Evolutionary conservation across 345 rosid genomes (phyloP), one percentile per base, ranked within the genome.

Genomic region (Mangifera indica): DNA sequence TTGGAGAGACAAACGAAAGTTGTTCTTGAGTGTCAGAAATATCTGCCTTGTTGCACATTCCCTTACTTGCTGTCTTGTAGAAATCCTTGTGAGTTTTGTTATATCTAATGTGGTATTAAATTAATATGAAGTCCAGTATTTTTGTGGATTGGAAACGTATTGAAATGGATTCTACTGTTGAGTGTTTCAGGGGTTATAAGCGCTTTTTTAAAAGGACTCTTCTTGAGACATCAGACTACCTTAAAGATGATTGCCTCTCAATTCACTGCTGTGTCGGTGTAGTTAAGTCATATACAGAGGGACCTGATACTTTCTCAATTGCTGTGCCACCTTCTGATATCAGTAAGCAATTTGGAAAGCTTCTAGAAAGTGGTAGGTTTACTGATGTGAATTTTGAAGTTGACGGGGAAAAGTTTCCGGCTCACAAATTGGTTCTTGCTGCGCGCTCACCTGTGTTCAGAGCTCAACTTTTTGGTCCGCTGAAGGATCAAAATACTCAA

Each of bases 401-500:
- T 63, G 88, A 84, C 48, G 89, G 86, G n/a, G 96, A 91, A 72
- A 62, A 72, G 42, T 91, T 88, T 78, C 68, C 72, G 67, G 92
- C 92, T 65, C 96, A 91, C 80, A 91, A 84, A 60, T 66, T 90
- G 80, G 83, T 90, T 55, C 90, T 90, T 49, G 93, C 96, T 20
- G 82, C 90, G 1, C 88, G 96, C 5, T 91, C 96, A 61, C 92
- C 96, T 2, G 96, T 91, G 53, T 88, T 91, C 82, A 83, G 85
- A 77, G 96, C 96, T 40, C 96, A 91, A 77, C 87, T 91, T 69
- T 88, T 81, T 84, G 96, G 96, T 60, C 96, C 90, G 5, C 76
- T 88, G 75, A 89, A 77, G 74, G 89, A 80, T 72, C 74, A 56
- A 40, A 82, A 91, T 63, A 87, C 88, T 1, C 73, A 71, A 71